Conservation (phyloP, 164 flowering plant species). For the Akebia trifoliata region DNA sequence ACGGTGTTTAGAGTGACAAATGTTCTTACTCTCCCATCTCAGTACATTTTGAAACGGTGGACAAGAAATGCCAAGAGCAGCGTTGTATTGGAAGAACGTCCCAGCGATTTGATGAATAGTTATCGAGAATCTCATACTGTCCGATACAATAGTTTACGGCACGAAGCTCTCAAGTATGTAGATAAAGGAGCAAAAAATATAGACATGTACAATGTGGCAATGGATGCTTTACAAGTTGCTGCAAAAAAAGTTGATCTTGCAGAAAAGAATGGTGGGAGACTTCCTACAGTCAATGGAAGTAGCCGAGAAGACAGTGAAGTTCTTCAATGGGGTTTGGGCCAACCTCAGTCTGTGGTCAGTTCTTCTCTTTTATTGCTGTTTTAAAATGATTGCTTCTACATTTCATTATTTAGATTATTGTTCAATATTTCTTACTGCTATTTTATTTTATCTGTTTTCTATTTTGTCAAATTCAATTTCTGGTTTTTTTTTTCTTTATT, state of each 20-base stretch:
- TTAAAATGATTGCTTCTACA: too few species aligned
- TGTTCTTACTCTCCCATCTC: slow-evolving; percentile 74
- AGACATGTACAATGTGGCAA: slow-evolving; percentile 46
- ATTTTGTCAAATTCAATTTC: too few species aligned
- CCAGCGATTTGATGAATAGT: slow-evolving; percentile 30
- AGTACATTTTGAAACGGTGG: slow-evolving; percentile 70
- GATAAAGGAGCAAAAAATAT: slow-evolving; percentile 58
- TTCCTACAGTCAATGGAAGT: slow-evolving; percentile 35
- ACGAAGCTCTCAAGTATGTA: slow-evolving; percentile 64
- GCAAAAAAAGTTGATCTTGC: slow-evolving; percentile 44
- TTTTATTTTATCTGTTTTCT: too few species aligned
- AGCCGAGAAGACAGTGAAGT: slow-evolving; percentile 18
- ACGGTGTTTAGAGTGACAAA: slow-evolving; percentile 76
- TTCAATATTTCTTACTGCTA: too few species aligned
- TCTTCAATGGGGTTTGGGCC: slow-evolving; percentile 24
- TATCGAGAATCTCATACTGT: slow-evolving; percentile 70
- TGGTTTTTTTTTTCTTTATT: too few species aligned
- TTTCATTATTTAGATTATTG: too few species aligned
- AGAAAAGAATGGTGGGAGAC: slow-evolving; percentile 45
- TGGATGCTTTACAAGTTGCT: slow-evolving; percentile 57
- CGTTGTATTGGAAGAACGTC: slow-evolving; percentile 51
- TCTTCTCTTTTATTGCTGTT: slow-evolving; percentile 6
- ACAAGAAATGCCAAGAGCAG: slow-evolving; percentile 80
- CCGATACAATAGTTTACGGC: slow-evolving; percentile 61
- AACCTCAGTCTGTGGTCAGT: slow-evolving; percentile 48